Evolutionary conservation across 2,329 filamentous ascomycete species (phyloP).

Genomic region (Penicillium verrucosum): DNA sequence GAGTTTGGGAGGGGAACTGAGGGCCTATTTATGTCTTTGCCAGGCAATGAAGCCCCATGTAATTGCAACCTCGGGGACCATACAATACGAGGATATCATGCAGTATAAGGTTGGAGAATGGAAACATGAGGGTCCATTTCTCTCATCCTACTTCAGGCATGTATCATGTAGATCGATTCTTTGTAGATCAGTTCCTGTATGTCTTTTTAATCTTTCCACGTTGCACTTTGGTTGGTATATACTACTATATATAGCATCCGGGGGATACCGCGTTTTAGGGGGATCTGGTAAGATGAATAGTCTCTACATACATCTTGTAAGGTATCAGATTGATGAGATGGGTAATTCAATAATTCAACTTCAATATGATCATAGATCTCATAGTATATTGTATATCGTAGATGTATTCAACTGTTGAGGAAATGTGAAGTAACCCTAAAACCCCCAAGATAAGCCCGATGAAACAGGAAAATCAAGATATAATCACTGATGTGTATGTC

Average conservation of each 20-base stretch:
- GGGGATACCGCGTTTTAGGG: neutral
- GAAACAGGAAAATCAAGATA: neutral
- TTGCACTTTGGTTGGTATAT: neutral
- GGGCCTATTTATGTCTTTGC: neutral
- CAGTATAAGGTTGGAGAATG: neutral
- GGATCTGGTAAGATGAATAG: neutral
- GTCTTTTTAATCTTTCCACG: neutral
- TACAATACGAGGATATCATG: neutral
- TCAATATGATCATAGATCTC: neutral
- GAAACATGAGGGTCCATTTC: neutral
- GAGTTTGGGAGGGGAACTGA: neutral
- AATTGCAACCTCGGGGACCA: neutral
- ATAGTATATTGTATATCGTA: neutral
- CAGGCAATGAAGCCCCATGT: neutral
- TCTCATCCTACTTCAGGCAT: neutral
- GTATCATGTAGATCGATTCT: neutral
- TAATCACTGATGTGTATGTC: neutral
- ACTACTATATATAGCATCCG: neutral
- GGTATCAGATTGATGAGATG: neutral
- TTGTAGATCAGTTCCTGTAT: neutral
- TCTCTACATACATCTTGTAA: too few relatives aligned
- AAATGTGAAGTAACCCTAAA: neutral
- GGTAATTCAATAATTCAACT: neutral
- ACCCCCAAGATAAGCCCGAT: neutral
- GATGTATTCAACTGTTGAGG: neutral